Evolutionary conservation across 2,329 filamentous ascomycete genomes (phyloP).

Genomic region (Penicillium sumatraense): DNA sequence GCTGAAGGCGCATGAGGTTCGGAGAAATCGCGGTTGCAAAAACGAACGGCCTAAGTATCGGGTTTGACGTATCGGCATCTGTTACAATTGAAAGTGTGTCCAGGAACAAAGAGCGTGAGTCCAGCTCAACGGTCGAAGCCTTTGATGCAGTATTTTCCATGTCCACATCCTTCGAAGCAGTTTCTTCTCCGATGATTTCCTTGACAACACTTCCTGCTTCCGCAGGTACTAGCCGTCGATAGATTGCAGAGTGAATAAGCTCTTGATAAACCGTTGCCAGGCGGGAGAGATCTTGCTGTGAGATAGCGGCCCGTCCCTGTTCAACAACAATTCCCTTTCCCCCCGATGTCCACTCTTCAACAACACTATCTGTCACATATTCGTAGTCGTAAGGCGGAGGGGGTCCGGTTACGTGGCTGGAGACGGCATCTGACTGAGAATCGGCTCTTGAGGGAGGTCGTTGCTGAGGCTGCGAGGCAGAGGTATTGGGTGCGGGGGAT

Average conservation of each 20-base stretch:
- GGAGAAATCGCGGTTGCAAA: slow-evolving; percentile 73
- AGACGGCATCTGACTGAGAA: slow-evolving; percentile 20
- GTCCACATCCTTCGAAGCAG: slow-evolving; percentile 53
- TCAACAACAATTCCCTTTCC: slow-evolving; percentile 71
- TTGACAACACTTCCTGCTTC: slow-evolving; percentile 76
- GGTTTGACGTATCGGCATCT: slow-evolving; percentile 67
- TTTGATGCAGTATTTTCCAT: slow-evolving; percentile 49
- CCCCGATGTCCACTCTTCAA: slow-evolving; percentile 69
- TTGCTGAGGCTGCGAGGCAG: slow-evolving; percentile 21
- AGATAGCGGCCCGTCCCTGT: slow-evolving; percentile 66
- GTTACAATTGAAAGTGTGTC: slow-evolving; percentile 81
- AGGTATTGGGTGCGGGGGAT: slow-evolving; percentile 27
- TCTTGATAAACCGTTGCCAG: slow-evolving; percentile 82
- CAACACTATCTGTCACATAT: slow-evolving; percentile 71
- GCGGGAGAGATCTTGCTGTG: slow-evolving; percentile 69
- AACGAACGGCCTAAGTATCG: slow-evolving; percentile 69
- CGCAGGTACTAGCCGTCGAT: slow-evolving; percentile 66
- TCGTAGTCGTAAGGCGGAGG: slow-evolving; percentile 69
- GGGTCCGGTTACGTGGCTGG: slow-evolving; percentile 25
- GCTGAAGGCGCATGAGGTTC: slow-evolving; percentile 73
- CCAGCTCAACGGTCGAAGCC: slow-evolving; percentile 49
- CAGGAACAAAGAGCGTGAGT: slow-evolving; percentile 74
- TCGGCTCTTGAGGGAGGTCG: slow-evolving; percentile 26
- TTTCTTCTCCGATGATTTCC: slow-evolving; percentile 69
- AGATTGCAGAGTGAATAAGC: slow-evolving; percentile 74